phyloP scores from a whole-genome alignment of 805 yeast species.

The Scheffersomyces amazonensis region DNA sequence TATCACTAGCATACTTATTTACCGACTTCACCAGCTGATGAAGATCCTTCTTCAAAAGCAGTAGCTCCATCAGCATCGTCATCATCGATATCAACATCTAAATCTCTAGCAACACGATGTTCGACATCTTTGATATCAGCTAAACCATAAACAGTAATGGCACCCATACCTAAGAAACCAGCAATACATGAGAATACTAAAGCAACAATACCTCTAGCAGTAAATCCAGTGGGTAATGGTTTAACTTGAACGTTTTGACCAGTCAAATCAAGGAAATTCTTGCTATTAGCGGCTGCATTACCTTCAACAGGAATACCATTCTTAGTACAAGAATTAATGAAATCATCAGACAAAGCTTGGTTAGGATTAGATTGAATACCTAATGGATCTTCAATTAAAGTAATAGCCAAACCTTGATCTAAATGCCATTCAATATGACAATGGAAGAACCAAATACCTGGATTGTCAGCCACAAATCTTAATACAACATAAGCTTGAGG shows the following conservation, averaged over 20 bases:
- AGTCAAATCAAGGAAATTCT: conserved; percentile 59
- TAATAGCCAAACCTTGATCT: conserved; percentile 75
- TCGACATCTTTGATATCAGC: conserved; percentile 75
- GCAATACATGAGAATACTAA: conserved; percentile 85
- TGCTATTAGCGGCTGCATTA: conserved; percentile 86
- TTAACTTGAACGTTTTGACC: conserved; percentile 73
- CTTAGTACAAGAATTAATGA: conserved; percentile 56
- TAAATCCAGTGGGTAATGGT: conserved; percentile 82
- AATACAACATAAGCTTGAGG: conserved; percentile 67
- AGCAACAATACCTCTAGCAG: conserved; percentile 93
- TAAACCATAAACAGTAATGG: conserved; percentile 81
- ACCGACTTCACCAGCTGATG: conserved; percentile 51
- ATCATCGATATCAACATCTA: conserved; percentile 45
- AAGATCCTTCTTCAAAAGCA: conserved; percentile 3
- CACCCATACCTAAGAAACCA: conserved; percentile 76
- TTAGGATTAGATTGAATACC: conserved; percentile 34
- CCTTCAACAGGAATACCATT: conserved; percentile 57
- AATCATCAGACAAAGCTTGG: conserved; percentile 65
- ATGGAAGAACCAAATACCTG: conserved; percentile 94
- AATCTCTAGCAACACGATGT: conserved; percentile 54
- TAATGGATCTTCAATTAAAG: conserved; percentile 68
- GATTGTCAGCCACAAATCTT: conserved; percentile 79
- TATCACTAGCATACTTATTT: too few relatives aligned
- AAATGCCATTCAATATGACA: conserved; percentile 89
- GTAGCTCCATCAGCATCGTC: conserved; percentile 18